A percentile compares a stretch with the other conserved stretches of the same genome.
These are phyloP conservation scores for Pseudoturritis turrita DNA, from an alignment of 345 rosid species.

Conservation along the genomic window DNA sequence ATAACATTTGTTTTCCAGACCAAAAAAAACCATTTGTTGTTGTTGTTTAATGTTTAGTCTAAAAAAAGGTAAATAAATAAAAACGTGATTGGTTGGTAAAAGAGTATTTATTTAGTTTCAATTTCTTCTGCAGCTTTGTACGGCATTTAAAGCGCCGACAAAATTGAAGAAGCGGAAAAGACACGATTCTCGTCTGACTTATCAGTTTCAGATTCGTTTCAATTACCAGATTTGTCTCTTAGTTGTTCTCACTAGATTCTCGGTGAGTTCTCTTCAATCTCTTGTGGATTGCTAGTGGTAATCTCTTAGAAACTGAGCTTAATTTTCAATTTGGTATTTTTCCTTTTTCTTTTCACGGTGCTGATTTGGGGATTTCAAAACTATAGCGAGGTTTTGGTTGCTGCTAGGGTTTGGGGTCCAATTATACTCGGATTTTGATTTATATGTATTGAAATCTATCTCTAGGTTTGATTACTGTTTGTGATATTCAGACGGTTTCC, in stretches of 20 bases:
- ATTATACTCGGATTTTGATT: not conserved
- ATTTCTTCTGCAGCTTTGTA: not conserved
- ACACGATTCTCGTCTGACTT: not conserved
- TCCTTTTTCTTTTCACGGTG: not conserved
- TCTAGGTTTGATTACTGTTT: not conserved
- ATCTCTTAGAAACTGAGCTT: not conserved
- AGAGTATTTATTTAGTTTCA: not conserved
- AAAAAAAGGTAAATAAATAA: not conserved
- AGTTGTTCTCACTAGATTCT: not conserved
- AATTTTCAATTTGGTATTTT: not conserved
- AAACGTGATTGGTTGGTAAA: not conserved
- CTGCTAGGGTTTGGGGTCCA: not conserved
- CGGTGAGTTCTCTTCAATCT: slow-evolving; percentile 9
- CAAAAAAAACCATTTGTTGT: not conserved
- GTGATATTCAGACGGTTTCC: not conserved
- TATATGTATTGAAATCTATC: not conserved
- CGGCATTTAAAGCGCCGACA: slow-evolving; percentile 31
- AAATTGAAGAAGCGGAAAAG: not conserved
- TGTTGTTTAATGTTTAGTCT: not conserved
- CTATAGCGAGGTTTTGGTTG: not conserved
- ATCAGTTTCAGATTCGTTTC: slow-evolving; percentile 1
- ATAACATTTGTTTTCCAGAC: not conserved
- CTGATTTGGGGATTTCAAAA: not conserved
- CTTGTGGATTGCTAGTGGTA: not conserved
- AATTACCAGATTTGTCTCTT: not conserved